Evolutionary conservation across 352 stramenopile species (phyloP), one percentile per base, ranked within the genome.

Genomic region (Globisporangium echinulatum): DNA sequence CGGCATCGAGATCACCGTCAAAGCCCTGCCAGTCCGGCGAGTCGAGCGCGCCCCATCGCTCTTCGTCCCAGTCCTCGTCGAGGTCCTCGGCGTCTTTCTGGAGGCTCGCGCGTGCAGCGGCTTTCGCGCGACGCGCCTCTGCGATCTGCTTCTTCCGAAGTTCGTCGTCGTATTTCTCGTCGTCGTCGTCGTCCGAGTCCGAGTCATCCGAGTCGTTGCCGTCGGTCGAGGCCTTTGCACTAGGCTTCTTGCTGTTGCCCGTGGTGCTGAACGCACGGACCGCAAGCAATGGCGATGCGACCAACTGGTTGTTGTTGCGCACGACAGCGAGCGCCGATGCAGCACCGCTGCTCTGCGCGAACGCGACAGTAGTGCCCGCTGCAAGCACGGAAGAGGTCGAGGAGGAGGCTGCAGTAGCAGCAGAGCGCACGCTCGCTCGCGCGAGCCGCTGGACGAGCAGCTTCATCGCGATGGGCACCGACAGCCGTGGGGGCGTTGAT

Each of bases 11-110:
- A 57, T 94, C 66, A 19, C 85, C 85, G 19, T 90, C 79, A 58
- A 94, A 94, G 7, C 85, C 85, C 62, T 87, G 76, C 82, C 82
- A 92, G 59, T 89, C 77, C 39, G 87, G 77, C 52, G 76, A 84
- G 66, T 90, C 76, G 52, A 88, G 52, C 11, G 71, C 59, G 37
- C 79, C 82, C 74, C 72, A 88, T 33, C 77, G 77, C 70, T 85
- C 68, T 47, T 91, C 82, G 61, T 91, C 79, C 68, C 75, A 88
- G 59, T 75, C 80, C 14, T 91, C 75, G 48, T 73, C 69, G 14
- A 64, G 52, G 43, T 64, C 56, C 47, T 67, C 67, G 19, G 84
- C 81, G 49, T 86, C 69, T 48, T 71, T 63, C 50, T 68, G 63
- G 59, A 76, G 70, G 15, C 61, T 51, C 53, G 62, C 66, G 33